A percentile compares a stretch with the other conserved stretches of the same genome.
Conservation (phyloP, 768 basidiomycete species). For the Pisolithus tinctorius region DNA sequence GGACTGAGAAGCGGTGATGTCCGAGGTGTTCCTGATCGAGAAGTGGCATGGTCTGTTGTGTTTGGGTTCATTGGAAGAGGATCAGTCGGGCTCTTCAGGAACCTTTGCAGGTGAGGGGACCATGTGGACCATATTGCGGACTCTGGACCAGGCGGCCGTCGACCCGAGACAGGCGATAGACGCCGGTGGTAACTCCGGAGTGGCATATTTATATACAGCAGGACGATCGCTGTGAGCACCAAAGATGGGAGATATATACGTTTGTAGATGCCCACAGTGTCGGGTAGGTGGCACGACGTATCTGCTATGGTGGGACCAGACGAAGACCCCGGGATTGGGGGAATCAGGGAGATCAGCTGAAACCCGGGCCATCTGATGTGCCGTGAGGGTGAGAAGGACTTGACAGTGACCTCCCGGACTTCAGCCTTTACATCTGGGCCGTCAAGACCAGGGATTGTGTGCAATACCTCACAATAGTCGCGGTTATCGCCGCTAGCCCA, state of each 20-base stretch:
- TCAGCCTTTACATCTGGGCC: conserved; percentile 14
- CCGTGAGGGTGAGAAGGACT: conserved; percentile 74
- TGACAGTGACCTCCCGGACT: conserved; percentile 78
- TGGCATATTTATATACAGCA: conserved; percentile 40
- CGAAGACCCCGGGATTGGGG: conserved; percentile 22
- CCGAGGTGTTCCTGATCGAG: conserved; percentile 31
- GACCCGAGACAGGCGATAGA: conserved; percentile 26
- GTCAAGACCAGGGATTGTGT: conserved; percentile 32
- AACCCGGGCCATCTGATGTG: conserved; percentile 76
- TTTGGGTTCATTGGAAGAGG: conserved; percentile 33
- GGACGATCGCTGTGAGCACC: conserved; percentile 43
- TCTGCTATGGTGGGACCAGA: conserved; percentile 47
- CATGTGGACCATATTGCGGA: conserved; percentile 34
- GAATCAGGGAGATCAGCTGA: conserved; percentile 70
- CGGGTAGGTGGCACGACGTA: conserved; percentile 72
- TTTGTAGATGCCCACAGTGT: conserved; percentile 54
- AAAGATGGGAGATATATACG: conserved; percentile 59
- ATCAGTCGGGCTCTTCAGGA: conserved; percentile 34
- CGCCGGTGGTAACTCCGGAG: conserved; percentile 11
- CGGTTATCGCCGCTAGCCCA: conserved; percentile 77
- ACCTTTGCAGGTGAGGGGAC: conserved; percentile 35
- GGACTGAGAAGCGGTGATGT: conserved; percentile 34
- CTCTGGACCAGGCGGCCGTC: conserved; percentile 25
- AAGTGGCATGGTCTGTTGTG: conserved; percentile 29
- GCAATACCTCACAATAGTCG: conserved; percentile 79